phyloP scores from a whole-genome alignment of 139 green algal species.

The Tetraselmis chui region DNA sequence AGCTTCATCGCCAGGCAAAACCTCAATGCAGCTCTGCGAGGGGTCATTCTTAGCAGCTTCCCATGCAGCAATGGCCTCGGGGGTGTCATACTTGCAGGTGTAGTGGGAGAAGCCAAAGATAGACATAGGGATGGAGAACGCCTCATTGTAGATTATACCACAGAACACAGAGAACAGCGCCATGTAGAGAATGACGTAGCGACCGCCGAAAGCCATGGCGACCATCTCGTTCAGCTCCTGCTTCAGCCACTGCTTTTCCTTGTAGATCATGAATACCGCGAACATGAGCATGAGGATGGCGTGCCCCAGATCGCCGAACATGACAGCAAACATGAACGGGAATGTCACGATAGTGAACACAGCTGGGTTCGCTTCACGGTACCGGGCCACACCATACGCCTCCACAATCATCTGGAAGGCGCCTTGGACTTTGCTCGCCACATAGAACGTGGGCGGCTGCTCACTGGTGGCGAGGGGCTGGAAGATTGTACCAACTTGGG shows the following conservation, averaged over 20 bases:
- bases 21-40: not conserved
- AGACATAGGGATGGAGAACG: slow-evolving; percentile 89
- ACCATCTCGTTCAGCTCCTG: slow-evolving; percentile 82
- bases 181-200: slow-evolving; percentile 97
- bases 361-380: slow-evolving; percentile 90
- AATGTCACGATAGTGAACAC: slow-evolving; percentile 97
- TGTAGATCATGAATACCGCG: slow-evolving; percentile 64
- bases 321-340: slow-evolving; percentile 98
- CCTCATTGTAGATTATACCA: slow-evolving; percentile 96
- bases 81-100: slow-evolving; percentile 15
- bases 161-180: slow-evolving; percentile 93
- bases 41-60: not conserved
- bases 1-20: not conserved
- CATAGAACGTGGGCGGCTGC: slow-evolving; percentile 87
- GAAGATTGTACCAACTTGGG: slow-evolving; percentile 78
- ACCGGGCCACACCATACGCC: slow-evolving; percentile 90
- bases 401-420: slow-evolving; percentile 88
- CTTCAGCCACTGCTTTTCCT: slow-evolving; percentile 69
- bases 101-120: slow-evolving; percentile 63
- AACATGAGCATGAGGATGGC: slow-evolving; percentile 81
- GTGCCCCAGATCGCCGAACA: slow-evolving; percentile 98
- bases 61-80: not conserved
- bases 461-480: slow-evolving; percentile 81
- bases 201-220: slow-evolving; percentile 84
- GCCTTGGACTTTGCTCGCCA: slow-evolving; percentile 80